A percentile compares a stretch with the other conserved stretches of the same genome.
Evolutionary conservation across 1,139 yeast species (phyloP).

Genomic region (Candida neerlandica): DNA sequence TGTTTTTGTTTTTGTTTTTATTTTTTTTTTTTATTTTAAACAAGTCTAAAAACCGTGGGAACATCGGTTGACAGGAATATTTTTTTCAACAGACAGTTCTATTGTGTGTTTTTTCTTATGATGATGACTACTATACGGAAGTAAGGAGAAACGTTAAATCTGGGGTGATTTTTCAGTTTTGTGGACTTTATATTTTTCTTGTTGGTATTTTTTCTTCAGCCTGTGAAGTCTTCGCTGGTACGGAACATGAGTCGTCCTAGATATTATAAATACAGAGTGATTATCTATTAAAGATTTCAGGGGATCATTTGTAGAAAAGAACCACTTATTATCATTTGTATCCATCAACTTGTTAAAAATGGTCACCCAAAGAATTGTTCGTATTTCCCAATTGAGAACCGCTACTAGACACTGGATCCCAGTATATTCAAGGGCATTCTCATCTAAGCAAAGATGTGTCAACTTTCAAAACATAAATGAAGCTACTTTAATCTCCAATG

Average conservation of each 20-base stretch:
- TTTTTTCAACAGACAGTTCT: not conserved
- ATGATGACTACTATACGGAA: not conserved
- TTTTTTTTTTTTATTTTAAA: not conserved
- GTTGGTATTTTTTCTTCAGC: not conserved
- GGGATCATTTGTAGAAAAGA: not conserved
- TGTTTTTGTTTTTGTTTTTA: not conserved
- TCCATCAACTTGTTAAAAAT: slow-evolving; percentile 17
- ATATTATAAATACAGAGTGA: not conserved
- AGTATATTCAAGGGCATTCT: slow-evolving; percentile 24
- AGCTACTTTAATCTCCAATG: slow-evolving; percentile 39
- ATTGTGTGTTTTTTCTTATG: not conserved
- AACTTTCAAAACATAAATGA: slow-evolving; percentile 40
- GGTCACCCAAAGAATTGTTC: slow-evolving; percentile 37
- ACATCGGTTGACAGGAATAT: slow-evolving; percentile 4
- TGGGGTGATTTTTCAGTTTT: slow-evolving; percentile 1
- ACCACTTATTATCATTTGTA: not conserved
- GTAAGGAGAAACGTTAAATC: not conserved
- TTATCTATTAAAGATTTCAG: not conserved
- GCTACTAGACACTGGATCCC: slow-evolving; percentile 53
- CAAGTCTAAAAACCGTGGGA: not conserved
- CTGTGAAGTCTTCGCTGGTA: not conserved
- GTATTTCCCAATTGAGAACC: slow-evolving; percentile 41
- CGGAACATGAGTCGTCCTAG: not conserved
- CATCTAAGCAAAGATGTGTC: slow-evolving; percentile 42
- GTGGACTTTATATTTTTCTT: not conserved